Base-by-base conservation (phyloP, 83 land plant species). In the Diphasiastrum complanatum region DNA sequence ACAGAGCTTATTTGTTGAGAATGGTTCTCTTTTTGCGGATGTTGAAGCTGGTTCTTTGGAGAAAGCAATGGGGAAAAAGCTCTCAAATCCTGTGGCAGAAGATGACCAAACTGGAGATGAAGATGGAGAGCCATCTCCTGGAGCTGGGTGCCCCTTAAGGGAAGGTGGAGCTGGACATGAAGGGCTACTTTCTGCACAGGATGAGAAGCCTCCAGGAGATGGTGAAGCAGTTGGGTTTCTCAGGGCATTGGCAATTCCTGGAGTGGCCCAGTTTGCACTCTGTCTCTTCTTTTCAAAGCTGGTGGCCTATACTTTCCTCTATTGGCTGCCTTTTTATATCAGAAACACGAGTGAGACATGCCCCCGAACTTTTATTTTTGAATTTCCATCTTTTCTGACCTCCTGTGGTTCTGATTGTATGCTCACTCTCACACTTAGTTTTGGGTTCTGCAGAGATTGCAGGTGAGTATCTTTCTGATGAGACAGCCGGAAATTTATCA, bases 401-500 rank as follows among this genome's bases (percentile, higher is more conserved):
- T 33, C 2, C 18, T 41, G 16, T 11, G 28, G 33, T 30, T 43
- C 12, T 20, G 22, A 40, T 28, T 27, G 3, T 18, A 23, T n/a
- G 31, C 14, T 43, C 14, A 5, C 38, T 58, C 51, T 25, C 38
- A 47, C 20, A 26, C 26, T 34, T 32, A 45, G 29, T 41, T n/a
- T 36, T 30, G 27, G 8, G 24, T 56, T 43, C 38, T 72, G 51
- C 38, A 86, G 92, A 75, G 58, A 81, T 87, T 58, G 83, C 83
- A 34, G 96, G 91, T 4, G 67, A 68, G 54, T 68, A 67, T 33
- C 36, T 85, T 33, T 80, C 96, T 0, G 81, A 83, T 27, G 74
- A 68, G 52, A 78, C 81, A 19, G 82, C 96, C 32, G 96, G 96
- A 29, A 83, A 80, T 28, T 85, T 89, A 18, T 89, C 96, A 28